Base-by-base conservation (phyloP, 169 alveolate genomes). In the Plasmodium gonderi region DNA sequence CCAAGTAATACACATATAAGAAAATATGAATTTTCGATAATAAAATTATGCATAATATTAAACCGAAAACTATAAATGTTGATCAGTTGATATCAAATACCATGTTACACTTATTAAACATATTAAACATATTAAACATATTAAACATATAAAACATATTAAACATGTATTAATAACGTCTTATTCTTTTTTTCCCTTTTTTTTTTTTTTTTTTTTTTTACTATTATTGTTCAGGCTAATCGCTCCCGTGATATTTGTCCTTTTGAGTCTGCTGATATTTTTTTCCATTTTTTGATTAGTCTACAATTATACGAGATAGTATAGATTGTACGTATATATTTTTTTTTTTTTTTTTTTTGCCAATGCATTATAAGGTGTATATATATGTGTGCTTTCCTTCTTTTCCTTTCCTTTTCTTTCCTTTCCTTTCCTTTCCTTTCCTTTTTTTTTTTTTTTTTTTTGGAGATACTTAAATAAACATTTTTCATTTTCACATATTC, bases 171-270 rank as follows among this genome's bases (percentile, higher is more conserved):
- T 72, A 72, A 60, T 33, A 51, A 17, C 1, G 23, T 51, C 23
- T 40, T 8, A 7, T 8, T 20, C 14, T 12, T 9, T 29, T 11
- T 17, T 9, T 2, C 8, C 42, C 36, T 54, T 9, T 14, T 9
- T 6, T 7, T 14, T 29, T 74, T 23, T 17, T 80, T 83, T 83
- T 72, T 83, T 74, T 72, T 74, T 54, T 81, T 42, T 20, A 44
- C 14, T 38, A n/a, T 20, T 40, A 7, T 49, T 14, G 8, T 51
- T 14, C 77, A 85, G 92, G 79, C 76, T 85, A 20, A 72, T 85
- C 17, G 69, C 85, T 20, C 92, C 92, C 40, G 87, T 85, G 23
- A 85, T 74, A 74, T 85, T 72, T 74, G 92, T 85, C 45, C n/a
- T 85, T 42, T 64, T 85, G 67, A 85, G 92, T 75, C 33, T 85